These are phyloP conservation scores for Nepenthes mirabilis DNA, from an alignment of 148 eudicot genomes.

Conservation along the genomic window DNA sequence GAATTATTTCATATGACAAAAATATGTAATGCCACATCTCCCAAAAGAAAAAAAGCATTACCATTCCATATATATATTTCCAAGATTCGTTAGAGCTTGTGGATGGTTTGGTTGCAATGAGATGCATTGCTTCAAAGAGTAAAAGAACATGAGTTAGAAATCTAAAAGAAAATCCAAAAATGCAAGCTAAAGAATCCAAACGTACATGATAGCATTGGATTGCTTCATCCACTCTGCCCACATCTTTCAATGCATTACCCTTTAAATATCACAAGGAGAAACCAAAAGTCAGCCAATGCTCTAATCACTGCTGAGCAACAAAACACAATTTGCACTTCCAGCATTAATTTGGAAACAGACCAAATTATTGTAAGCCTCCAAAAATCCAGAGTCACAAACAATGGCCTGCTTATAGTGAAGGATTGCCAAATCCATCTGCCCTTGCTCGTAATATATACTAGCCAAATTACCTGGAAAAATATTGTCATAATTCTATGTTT, in stretches of 20 bases:
- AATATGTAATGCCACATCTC: neutral
- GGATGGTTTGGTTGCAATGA: slow-evolving; percentile 85
- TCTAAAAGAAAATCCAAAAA: neutral
- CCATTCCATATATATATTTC: slow-evolving; percentile 97
- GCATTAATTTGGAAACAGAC: slow-evolving; percentile 21
- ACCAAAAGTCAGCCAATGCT: slow-evolving; percentile 1
- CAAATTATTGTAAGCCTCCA: slow-evolving; percentile 97
- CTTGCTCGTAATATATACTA: slow-evolving; percentile 80
- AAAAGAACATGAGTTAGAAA: slow-evolving; percentile 7
- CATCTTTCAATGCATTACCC: slow-evolving; percentile 96
- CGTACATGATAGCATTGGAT: slow-evolving; percentile 80
- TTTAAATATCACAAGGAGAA: slow-evolving; percentile 9
- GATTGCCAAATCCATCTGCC: slow-evolving; percentile 79
- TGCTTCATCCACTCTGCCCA: slow-evolving; percentile 80
- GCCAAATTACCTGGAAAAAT: slow-evolving; percentile 66
- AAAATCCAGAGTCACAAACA: slow-evolving; percentile 66
- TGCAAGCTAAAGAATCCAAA: slow-evolving; percentile 4
- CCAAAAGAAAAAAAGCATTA: slow-evolving; percentile 13
- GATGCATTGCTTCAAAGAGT: slow-evolving; percentile 68
- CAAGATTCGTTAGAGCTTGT: slow-evolving; percentile 91
- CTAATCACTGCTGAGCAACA: neutral
- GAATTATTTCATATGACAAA: neutral
- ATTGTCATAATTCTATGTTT: neutral
- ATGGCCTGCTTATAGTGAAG: slow-evolving; percentile 74
- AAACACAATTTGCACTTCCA: neutral